Conservation (phyloP, 106 monocot genomes). For the Agapanthus africanus region DNA sequence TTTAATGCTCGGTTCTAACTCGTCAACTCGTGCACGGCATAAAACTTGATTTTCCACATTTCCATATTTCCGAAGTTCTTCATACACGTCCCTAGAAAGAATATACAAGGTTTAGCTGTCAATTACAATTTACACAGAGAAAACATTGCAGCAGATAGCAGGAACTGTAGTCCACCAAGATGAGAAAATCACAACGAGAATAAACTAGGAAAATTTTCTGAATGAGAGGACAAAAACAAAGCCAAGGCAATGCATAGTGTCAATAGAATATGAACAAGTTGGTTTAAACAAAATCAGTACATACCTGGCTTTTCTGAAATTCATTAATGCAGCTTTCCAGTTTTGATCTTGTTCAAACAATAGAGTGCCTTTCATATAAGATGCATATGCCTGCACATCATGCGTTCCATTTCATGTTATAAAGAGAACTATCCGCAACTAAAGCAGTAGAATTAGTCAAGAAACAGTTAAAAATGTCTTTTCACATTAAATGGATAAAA, state of each 20-base stretch:
- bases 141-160: background rate
- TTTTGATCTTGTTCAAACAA: slow-evolving; percentile 97
- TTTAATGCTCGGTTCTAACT: slow-evolving; percentile 91
- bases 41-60: slow-evolving; percentile 88
- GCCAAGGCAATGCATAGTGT: too few relatives aligned
- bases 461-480: background rate
- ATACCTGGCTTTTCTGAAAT: slow-evolving; percentile 95
- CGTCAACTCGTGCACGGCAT: slow-evolving; percentile 96
- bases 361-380: slow-evolving; percentile 93
- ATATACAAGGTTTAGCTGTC: slow-evolving; percentile 1
- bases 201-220: background rate
- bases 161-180: background rate
- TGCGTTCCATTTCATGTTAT: background rate
- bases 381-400: slow-evolving; percentile 85
- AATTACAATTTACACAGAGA: slow-evolving; percentile 1
- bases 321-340: slow-evolving; percentile 71
- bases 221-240: background rate
- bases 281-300: slow-evolving; percentile 7
- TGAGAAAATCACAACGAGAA: background rate
- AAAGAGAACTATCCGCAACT: background rate
- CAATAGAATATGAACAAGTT: background rate
- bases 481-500: background rate
- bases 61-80: slow-evolving; percentile 92
- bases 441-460: background rate
- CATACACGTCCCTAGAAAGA: slow-evolving; percentile 77